Percentiles rank a stretch among this genome's conserved stretches.
Conservation (phyloP, 2,329 filamentous ascomycete genomes). For the Chalaropsis ovoidea region DNA sequence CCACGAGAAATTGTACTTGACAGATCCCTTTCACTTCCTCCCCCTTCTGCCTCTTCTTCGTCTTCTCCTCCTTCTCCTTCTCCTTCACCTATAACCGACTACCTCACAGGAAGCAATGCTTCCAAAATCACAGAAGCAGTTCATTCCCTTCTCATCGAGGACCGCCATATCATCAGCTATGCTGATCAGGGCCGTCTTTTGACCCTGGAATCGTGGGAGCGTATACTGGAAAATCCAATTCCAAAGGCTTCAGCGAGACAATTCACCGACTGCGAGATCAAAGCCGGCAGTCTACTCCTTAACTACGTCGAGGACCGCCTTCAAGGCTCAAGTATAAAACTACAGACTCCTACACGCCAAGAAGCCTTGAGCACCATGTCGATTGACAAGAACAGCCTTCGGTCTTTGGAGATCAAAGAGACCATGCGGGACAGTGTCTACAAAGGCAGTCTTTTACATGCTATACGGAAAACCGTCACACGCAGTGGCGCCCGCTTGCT, state of each 20-base stretch:
- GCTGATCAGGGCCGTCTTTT: slow-evolving; percentile 42
- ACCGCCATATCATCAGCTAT: slow-evolving; percentile 67
- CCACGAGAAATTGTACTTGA: slow-evolving; percentile 79
- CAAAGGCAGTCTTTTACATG: slow-evolving; percentile 78
- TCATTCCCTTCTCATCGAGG: slow-evolving; percentile 59
- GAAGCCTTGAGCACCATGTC: slow-evolving; percentile 68
- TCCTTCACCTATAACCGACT: not conserved
- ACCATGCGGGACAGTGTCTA: slow-evolving; percentile 72
- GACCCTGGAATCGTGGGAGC: slow-evolving; percentile 55
- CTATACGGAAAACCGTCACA: slow-evolving; percentile 80
- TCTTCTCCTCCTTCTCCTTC: not conserved
- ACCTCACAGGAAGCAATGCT: not conserved
- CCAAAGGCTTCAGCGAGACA: slow-evolving; percentile 40
- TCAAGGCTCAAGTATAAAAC: slow-evolving; percentile 64
- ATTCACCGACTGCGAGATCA: slow-evolving; percentile 60
- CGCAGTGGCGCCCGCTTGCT: slow-evolving; percentile 81
- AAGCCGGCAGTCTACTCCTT: slow-evolving; percentile 69
- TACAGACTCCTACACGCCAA: slow-evolving; percentile 71
- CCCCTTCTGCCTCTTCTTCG: not conserved
- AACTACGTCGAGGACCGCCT: slow-evolving; percentile 74
- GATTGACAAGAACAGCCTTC: slow-evolving; percentile 85
- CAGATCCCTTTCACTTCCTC: slow-evolving; percentile 32
- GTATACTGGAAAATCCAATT: slow-evolving; percentile 67
- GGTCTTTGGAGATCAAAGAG: slow-evolving; percentile 76
- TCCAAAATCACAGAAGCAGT: slow-evolving; percentile 46